Evolutionary conservation across 352 stramenopile genomes (phyloP).

Genomic region (Phytophthora ramorum): DNA sequence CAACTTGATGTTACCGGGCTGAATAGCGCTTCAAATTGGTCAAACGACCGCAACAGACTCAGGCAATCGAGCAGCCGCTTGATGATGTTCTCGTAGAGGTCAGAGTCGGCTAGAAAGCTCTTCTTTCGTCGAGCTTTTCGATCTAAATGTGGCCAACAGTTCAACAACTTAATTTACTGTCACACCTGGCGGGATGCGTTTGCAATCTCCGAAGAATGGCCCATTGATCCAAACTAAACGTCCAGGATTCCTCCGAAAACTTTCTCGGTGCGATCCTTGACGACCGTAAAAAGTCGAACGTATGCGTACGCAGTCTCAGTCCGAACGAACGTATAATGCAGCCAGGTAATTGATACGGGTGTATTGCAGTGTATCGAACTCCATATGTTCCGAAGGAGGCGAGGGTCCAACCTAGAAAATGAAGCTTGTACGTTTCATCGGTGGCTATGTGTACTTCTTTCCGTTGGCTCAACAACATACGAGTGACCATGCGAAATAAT

Average conservation of each 20-base stretch:
- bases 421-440: no score
- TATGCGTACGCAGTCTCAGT: not conserved
- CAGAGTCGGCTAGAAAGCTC: not conserved
- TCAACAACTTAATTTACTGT: slow-evolving; percentile 8
- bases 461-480: no score
- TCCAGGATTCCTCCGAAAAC: slow-evolving; percentile 9
- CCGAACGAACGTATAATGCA: slow-evolving; percentile 18
- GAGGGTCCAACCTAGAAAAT: no score
- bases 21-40: not conserved
- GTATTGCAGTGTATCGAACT: slow-evolving; percentile 1
- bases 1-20: slow-evolving; percentile 1
- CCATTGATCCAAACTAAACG: slow-evolving; percentile 6
- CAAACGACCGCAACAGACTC: no score
- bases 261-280: not conserved
- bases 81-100: slow-evolving; percentile 4
- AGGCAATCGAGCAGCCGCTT: slow-evolving; percentile 9
- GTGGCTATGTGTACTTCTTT: no score
- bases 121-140: slow-evolving; percentile 4
- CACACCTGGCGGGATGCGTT: slow-evolving; percentile 10
- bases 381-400: no score
- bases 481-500: no score
- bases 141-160: no score
- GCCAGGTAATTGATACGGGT: slow-evolving; percentile 1
- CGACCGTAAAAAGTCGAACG: not conserved
- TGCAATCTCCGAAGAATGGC: slow-evolving; percentile 2